Conservation (phyloP, 2,329 filamentous ascomycete species). For the Ascochyta koolunga region DNA sequence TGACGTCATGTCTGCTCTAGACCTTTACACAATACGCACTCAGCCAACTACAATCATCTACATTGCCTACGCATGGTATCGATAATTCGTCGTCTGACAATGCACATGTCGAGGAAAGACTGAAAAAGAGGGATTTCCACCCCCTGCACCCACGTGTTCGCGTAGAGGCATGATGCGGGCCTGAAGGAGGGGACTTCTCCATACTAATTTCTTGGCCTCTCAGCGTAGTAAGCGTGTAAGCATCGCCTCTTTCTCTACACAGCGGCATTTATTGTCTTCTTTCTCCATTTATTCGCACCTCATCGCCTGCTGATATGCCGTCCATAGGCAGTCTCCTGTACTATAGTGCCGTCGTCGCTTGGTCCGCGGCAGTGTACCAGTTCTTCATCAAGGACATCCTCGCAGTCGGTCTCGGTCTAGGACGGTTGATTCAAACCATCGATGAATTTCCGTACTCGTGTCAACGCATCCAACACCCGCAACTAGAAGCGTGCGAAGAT, state of each 20-base stretch:
- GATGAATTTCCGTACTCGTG: constrained; percentile 39
- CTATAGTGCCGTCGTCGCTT: constrained; percentile 30
- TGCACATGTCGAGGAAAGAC: neutral
- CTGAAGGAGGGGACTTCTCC: neutral
- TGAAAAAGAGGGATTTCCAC: neutral
- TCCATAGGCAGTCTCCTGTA: neutral
- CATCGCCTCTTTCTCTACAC: neutral
- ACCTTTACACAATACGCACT: constrained; percentile 32
- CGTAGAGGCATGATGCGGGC: constrained; percentile 10
- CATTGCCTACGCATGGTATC: neutral
- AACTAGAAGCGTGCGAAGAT: constrained; percentile 39
- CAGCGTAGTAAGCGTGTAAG: neutral
- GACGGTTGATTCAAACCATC: constrained; percentile 34
- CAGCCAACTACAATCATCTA: neutral
- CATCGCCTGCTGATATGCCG: neutral
- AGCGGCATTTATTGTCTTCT: neutral
- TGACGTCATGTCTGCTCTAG: constrained; percentile 11
- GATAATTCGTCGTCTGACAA: neutral
- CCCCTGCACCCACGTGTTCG: constrained; percentile 16
- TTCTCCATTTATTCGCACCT: neutral
- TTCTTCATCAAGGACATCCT: constrained; percentile 33
- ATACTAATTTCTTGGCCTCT: constrained; percentile 4
- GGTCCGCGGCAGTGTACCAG: constrained; percentile 36
- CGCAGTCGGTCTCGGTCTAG: constrained; percentile 29
- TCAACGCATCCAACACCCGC: constrained; percentile 29